Base-by-base conservation (phyloP, 495 filamentous ascomycete genomes). In the Penicillium riverlandense region DNA sequence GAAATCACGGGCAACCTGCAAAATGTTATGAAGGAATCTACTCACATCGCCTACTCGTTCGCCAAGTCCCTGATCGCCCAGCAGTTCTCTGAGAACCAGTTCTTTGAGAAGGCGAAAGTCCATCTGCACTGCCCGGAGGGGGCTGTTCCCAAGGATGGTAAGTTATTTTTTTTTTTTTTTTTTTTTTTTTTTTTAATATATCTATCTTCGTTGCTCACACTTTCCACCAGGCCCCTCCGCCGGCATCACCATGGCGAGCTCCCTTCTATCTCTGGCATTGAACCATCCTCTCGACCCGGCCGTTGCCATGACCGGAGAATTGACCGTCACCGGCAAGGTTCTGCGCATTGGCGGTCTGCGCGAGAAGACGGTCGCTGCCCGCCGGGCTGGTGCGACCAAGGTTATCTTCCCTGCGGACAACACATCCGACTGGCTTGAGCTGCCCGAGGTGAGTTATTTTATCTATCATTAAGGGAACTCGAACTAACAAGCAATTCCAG, bases 361-460 rank as follows among this genome's bases (percentile, higher is more conserved):
- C 44, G 94, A 99, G 76, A 99, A 99, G 80, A 95, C 92, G n/a
- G 92, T 99, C 40, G 94, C 94, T 38, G 94, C 94, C 39, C 77
- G 90, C 50, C 77, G 94, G 44, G 92, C 94, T 38, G 94, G 94
- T 45, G 94, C 89, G 46, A 92, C 84, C 70, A 96, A 80, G 72
- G 82, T 99, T 55, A 83, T 99, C 55, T 99, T 99, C 75, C 94
- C 94, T 37, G 72, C 77, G 37, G 94, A 97, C 68, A 97, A 97
- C 71, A 78, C 82, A 71, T 87, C 84, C 35, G 92, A 99, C 74
- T 99, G 94, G 94, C 70, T 97, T 38, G 94, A 99, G 67, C 76
- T 99, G 54, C 94, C 94, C 59, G 88, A 96, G 76, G 92, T 97
- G 45, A 61, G 62, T 65, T 41, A 31, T 53, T 22, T 22, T 6